Percentiles rank a stretch among this genome's conserved stretches.
phyloP scores from a whole-genome alignment of 495 filamentous ascomycete species.

The Echria macrotheca region DNA sequence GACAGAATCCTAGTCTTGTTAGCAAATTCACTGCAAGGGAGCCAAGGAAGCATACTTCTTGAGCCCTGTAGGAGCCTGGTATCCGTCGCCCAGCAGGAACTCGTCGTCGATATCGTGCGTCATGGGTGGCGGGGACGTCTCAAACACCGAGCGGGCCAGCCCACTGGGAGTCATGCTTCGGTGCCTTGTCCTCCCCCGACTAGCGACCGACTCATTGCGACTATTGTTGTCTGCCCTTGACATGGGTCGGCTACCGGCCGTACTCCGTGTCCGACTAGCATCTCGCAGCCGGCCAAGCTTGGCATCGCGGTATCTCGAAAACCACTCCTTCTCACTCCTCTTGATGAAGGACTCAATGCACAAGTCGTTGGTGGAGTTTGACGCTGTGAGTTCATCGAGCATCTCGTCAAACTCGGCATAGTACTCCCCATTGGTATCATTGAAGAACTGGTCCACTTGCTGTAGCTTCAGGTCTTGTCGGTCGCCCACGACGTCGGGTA shows the following conservation, averaged over 20 bases:
- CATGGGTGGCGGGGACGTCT: slow-evolving; percentile 21
- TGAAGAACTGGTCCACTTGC: slow-evolving; percentile 63
- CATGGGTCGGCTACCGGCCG: slow-evolving; percentile 16
- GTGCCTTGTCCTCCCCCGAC: slow-evolving; percentile 27
- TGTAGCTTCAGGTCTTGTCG: slow-evolving; percentile 59
- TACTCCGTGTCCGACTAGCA: slow-evolving; percentile 15
- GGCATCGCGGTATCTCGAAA: slow-evolving; percentile 50
- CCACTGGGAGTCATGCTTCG: slow-evolving; percentile 29
- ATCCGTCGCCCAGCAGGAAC: slow-evolving; percentile 59
- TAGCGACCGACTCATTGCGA: slow-evolving; percentile 25
- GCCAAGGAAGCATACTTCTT: slow-evolving; percentile 46
- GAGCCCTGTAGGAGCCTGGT: slow-evolving; percentile 61
- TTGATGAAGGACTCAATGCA: slow-evolving; percentile 60
- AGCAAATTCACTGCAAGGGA: not conserved
- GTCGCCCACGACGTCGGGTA: slow-evolving; percentile 54
- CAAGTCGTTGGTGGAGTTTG: slow-evolving; percentile 48
- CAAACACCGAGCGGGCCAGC: slow-evolving; percentile 26
- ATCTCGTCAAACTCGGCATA: slow-evolving; percentile 52
- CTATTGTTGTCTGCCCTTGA: slow-evolving; percentile 17
- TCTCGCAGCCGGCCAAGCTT: slow-evolving; percentile 45
- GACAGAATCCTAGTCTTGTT: slow-evolving; percentile 26
- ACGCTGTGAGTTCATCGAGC: slow-evolving; percentile 46
- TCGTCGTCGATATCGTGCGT: slow-evolving; percentile 33
- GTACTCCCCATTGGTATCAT: slow-evolving; percentile 56
- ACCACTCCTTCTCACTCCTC: slow-evolving; percentile 62